A percentile compares a stretch with the other conserved stretches of the same genome.
Evolutionary conservation across 768 basidiomycete species (phyloP).

Genomic region (Lentinula raphanica): DNA sequence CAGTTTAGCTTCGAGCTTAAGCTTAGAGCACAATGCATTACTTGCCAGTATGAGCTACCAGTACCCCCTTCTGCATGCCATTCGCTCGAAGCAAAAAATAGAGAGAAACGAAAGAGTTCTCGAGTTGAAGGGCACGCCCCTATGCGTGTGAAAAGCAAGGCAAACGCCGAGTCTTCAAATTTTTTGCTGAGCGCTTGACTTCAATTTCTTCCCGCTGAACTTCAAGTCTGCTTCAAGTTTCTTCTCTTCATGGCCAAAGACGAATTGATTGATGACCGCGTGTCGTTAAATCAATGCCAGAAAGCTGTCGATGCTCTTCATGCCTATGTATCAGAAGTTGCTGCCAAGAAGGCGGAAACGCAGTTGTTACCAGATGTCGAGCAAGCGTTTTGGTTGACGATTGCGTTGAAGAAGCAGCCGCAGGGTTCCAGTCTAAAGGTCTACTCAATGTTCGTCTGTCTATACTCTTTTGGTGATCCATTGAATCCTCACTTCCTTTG

Average conservation of each 20-base stretch:
- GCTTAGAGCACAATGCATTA: too few relatives aligned
- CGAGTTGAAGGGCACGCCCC: too few relatives aligned
- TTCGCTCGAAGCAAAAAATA: too few relatives aligned
- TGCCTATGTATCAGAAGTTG: constrained; percentile 59
- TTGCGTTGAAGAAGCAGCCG: constrained; percentile 80
- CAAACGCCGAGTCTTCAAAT: background rate
- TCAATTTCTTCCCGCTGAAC: too few relatives aligned
- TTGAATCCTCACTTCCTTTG: background rate
- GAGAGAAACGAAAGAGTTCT: background rate
- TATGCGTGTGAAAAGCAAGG: background rate
- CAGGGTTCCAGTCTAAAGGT: constrained; percentile 77
- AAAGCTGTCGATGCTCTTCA: constrained; percentile 78
- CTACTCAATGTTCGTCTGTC: constrained; percentile 70
- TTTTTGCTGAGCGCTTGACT: background rate
- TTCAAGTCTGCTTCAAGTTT: background rate
- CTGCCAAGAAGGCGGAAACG: constrained; percentile 59
- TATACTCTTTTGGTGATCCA: background rate
- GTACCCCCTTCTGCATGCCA: too few relatives aligned
- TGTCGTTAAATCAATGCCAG: constrained; percentile 68
- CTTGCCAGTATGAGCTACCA: too few relatives aligned
- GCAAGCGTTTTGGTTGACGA: constrained; percentile 83
- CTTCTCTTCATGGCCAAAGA: constrained; percentile 34
- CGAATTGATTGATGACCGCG: constrained; percentile 62
- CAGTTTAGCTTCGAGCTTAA: too few relatives aligned
- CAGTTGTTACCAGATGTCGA: constrained; percentile 77